Percentiles rank a stretch among this genome's conserved stretches.
These are phyloP conservation scores for Diaporthe sp. DNA, from an alignment of 2,329 filamentous ascomycete genomes.

Conservation along the genomic window DNA sequence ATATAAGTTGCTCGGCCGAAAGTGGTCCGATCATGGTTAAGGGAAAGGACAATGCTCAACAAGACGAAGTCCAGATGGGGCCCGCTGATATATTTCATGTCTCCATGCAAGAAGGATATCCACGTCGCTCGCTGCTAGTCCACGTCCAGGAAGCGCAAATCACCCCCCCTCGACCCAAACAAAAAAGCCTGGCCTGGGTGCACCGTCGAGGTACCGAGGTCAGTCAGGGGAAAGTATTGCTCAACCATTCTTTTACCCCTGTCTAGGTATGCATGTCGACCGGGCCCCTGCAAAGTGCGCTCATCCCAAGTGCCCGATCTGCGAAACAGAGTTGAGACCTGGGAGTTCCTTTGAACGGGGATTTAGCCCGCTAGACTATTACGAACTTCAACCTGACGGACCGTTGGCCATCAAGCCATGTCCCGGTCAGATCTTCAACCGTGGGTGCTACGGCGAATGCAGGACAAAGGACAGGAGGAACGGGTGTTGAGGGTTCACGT, in stretches of 20 bases:
- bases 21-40: slow-evolving; percentile 20
- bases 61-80: slow-evolving; percentile 11
- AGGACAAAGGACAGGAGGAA: neutral
- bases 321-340: slow-evolving; percentile 32
- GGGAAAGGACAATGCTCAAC: neutral
- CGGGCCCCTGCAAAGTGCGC: slow-evolving; percentile 16
- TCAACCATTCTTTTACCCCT: neutral
- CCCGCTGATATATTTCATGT: slow-evolving; percentile 22
- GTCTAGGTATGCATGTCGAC: slow-evolving; percentile 15
- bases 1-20: slow-evolving; percentile 19
- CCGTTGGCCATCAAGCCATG: neutral
- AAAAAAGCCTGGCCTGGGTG: neutral
- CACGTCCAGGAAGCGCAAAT: slow-evolving; percentile 1
- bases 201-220: slow-evolving; percentile 16
- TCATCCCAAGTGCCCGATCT: slow-evolving; percentile 25
- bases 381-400: neutral
- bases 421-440: neutral
- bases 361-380: slow-evolving; percentile 6
- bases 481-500: neutral
- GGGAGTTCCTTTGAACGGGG: slow-evolving; percentile 15
- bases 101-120: neutral
- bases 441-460: neutral
- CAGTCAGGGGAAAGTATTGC: neutral
- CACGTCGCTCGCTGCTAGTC: slow-evolving; percentile 5
- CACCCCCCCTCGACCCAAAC: neutral